phyloP scores from a whole-genome alignment of 2,329 filamentous ascomycete genomes.

The Exutisphaerella laricina region DNA sequence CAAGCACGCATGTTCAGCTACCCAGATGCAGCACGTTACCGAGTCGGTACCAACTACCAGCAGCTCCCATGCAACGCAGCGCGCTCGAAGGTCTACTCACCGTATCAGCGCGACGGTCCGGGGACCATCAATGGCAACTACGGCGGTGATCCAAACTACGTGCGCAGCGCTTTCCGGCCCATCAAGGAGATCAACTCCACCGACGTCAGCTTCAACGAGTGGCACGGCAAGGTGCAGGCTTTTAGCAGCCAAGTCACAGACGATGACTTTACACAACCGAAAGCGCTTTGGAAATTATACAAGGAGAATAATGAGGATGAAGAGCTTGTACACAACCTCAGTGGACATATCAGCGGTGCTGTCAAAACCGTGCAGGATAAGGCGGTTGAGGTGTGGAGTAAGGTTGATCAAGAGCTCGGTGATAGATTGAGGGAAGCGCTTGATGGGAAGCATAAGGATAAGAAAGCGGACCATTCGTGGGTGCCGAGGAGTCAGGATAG shows the following conservation, averaged over 20 bases:
- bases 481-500: not conserved
- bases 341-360: not conserved
- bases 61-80: slow-evolving; percentile 31
- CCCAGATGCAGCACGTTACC: slow-evolving; percentile 32
- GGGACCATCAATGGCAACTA: slow-evolving; percentile 41
- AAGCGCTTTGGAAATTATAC: slow-evolving; percentile 42
- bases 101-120: slow-evolving; percentile 39
- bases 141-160: slow-evolving; percentile 43
- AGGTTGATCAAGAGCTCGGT: not conserved
- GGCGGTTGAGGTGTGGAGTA: slow-evolving; percentile 1
- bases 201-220: slow-evolving; percentile 22
- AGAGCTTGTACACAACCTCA: slow-evolving; percentile 29
- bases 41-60: slow-evolving; percentile 47
- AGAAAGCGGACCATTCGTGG: not conserved
- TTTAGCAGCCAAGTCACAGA: slow-evolving; percentile 37
- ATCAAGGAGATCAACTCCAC: slow-evolving; percentile 18
- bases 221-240: slow-evolving; percentile 23
- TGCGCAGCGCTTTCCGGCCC: slow-evolving; percentile 30
- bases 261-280: slow-evolving; percentile 49
- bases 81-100: slow-evolving; percentile 16
- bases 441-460: not conserved
- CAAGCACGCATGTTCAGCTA: slow-evolving; percentile 6
- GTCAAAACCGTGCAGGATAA: not conserved
- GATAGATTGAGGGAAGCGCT: not conserved
- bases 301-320: slow-evolving; percentile 28